Evolutionary conservation across 345 rosid species (phyloP).

Genomic region (Brassica cretica): DNA sequence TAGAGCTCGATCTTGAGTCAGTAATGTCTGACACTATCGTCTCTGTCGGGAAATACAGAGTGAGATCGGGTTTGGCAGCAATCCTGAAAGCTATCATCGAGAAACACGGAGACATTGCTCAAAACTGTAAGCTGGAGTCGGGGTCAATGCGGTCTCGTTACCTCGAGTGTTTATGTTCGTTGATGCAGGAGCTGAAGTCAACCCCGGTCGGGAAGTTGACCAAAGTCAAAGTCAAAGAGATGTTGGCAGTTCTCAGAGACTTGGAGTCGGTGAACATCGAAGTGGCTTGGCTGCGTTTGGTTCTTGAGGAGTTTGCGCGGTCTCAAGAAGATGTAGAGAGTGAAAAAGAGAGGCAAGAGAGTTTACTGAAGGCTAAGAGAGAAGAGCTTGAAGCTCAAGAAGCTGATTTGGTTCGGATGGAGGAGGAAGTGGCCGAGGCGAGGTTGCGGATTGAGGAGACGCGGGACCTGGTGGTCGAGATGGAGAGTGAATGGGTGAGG

Average conservation of each 20-base stretch:
- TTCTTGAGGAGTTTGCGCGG: conserved; percentile 52
- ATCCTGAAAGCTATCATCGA: conserved; percentile 52
- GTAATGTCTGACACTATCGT: conserved; percentile 64
- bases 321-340: conserved; percentile 43
- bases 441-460: conserved; percentile 44
- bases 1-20: conserved; percentile 47
- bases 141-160: conserved; percentile 61
- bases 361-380: conserved; percentile 42
- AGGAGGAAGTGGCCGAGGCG: conserved; percentile 46
- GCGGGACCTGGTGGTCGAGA: conserved; percentile 41
- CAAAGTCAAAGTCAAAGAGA: conserved; percentile 60
- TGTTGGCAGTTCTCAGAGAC: conserved; percentile 70
- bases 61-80: conserved; percentile 50
- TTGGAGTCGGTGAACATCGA: conserved; percentile 64
- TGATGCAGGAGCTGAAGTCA: conserved; percentile 68
- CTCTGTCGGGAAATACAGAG: conserved; percentile 71
- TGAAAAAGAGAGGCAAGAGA: conserved; percentile 49
- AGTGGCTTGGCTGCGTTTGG: conserved; percentile 58
- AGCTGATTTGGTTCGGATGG: conserved; percentile 50
- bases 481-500: conserved; percentile 47
- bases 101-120: conserved; percentile 76
- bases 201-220: conserved; percentile 52
- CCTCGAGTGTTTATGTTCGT: conserved; percentile 69
- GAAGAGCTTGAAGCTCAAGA: conserved; percentile 47
- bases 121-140: conserved; percentile 63